Percentiles rank a stretch among this genome's conserved stretches.
phyloP scores from a whole-genome alignment of 2,329 filamentous ascomycete species.

The Metarhizium robertsii region DNA sequence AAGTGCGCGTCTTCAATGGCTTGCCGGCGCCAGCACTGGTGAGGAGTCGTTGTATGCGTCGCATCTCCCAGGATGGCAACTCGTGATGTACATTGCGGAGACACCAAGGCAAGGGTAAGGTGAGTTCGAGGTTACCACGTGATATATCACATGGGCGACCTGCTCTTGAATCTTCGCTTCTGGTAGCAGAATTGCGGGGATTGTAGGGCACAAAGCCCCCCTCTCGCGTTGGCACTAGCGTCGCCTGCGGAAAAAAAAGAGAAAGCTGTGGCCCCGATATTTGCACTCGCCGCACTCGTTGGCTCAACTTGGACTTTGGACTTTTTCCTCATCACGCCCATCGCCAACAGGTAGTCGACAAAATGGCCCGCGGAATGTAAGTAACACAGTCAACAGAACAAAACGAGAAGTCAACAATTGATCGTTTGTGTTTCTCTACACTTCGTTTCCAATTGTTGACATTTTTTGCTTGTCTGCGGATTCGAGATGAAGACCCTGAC shows the following conservation, averaged over 20 bases:
- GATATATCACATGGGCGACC: background rate
- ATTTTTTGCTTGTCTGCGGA: background rate
- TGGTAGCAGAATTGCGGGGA: background rate
- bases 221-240: constrained; percentile 17
- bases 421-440: background rate
- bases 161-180: background rate
- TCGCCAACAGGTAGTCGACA: constrained; percentile 33
- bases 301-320: constrained; percentile 12
- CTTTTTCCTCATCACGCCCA: constrained; percentile 26
- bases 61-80: too few species aligned
- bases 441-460: background rate
- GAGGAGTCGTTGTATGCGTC: too few species aligned
- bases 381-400: constrained; percentile 17
- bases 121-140: background rate
- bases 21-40: too few species aligned
- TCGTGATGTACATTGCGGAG: too few species aligned
- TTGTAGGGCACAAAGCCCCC: constrained; percentile 26
- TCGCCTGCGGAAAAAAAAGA: constrained; percentile 6
- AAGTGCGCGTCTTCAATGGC: too few species aligned
- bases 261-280: constrained; percentile 22
- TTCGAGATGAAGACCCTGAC: background rate
- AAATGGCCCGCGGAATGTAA: constrained; percentile 58
- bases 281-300: constrained; percentile 16
- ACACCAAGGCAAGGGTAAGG: background rate
- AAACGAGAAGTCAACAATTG: background rate